phyloP scores from a whole-genome alignment of 768 basidiomycete species.

The Terana coerulea region DNA sequence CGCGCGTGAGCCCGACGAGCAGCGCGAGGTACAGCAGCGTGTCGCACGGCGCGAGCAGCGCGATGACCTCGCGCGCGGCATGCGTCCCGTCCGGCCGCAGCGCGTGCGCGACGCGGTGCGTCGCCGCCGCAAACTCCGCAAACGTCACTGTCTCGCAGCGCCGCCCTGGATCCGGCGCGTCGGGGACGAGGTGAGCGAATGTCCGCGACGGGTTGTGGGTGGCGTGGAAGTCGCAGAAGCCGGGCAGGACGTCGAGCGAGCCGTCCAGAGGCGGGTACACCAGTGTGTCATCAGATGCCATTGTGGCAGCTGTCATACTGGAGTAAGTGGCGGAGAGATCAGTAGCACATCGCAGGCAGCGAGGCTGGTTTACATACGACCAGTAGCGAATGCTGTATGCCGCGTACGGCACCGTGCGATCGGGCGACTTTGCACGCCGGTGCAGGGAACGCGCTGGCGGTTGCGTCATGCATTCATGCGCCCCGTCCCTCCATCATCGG shows the following conservation, averaged over 20 bases:
- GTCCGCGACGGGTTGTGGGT: slow-evolving; percentile 3
- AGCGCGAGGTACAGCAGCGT: slow-evolving; percentile 18
- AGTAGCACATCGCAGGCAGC: neutral
- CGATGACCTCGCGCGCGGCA: neutral
- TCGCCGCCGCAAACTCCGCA: slow-evolving; percentile 1
- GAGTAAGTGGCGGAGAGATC: too few relatives aligned
- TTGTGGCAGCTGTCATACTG: neutral
- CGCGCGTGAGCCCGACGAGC: slow-evolving; percentile 17
- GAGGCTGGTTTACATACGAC: slow-evolving; percentile 6
- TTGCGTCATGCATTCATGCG: too few relatives aligned
- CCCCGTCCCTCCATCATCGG: too few relatives aligned
- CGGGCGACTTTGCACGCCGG: too few relatives aligned
- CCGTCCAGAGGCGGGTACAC: slow-evolving; percentile 7
- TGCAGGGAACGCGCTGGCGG: too few relatives aligned
- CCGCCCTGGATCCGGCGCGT: neutral
- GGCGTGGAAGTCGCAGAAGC: slow-evolving; percentile 12
- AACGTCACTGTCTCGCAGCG: neutral
- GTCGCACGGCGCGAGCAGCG: slow-evolving; percentile 20
- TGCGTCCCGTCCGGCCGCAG: neutral
- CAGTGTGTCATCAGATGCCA: too few relatives aligned
- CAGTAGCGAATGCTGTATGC: slow-evolving; percentile 5
- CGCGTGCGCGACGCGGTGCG: neutral
- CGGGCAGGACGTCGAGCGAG: slow-evolving; percentile 5
- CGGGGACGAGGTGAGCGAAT: neutral
- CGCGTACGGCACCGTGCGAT: too few relatives aligned